Conservation (phyloP, 352 stramenopile species). For the Phytopythium oedochilum region DNA sequence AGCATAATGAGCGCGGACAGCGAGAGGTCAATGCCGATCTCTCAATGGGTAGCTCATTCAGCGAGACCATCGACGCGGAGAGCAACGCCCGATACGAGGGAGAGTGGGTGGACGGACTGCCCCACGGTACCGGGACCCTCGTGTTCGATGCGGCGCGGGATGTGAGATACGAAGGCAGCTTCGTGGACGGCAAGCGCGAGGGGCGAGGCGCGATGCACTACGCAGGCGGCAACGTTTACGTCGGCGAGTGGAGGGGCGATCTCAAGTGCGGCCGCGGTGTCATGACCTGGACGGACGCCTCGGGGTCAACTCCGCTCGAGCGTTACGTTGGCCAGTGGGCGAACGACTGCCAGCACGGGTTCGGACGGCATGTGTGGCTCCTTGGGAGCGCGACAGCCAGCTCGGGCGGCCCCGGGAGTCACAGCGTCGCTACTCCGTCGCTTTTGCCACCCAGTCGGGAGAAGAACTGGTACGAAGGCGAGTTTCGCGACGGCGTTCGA, state of each 20-base stretch:
- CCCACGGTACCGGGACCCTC: slow-evolving; percentile 65
- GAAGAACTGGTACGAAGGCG: slow-evolving; percentile 86
- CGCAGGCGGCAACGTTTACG: slow-evolving; percentile 56
- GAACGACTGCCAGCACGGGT: slow-evolving; percentile 68
- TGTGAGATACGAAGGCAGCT: slow-evolving; percentile 56
- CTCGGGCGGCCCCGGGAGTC: not conserved
- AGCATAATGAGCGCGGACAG: not conserved
- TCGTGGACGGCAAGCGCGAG: slow-evolving; percentile 42
- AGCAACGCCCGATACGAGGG: slow-evolving; percentile 75
- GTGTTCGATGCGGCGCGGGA: slow-evolving; percentile 60
- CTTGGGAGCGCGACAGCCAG: not conserved
- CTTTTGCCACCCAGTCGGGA: slow-evolving; percentile 17
- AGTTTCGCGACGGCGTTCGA: slow-evolving; percentile 58
- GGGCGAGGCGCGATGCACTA: slow-evolving; percentile 67
- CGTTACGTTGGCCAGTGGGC: slow-evolving; percentile 76
- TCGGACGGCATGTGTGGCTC: slow-evolving; percentile 80
- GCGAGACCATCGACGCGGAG: slow-evolving; percentile 8
- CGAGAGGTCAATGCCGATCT: not conserved
- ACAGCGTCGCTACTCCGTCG: not conserved
- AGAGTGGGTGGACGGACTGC: slow-evolving; percentile 64
- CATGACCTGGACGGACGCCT: slow-evolving; percentile 64
- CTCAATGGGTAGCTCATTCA: not conserved
- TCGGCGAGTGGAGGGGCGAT: slow-evolving; percentile 66
- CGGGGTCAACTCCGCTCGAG: slow-evolving; percentile 23
- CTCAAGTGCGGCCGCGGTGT: slow-evolving; percentile 64